Percentiles rank a stretch among this genome's conserved stretches.
Conservation (phyloP, 106 monocot genomes). For the Xerophyta viscosa region DNA sequence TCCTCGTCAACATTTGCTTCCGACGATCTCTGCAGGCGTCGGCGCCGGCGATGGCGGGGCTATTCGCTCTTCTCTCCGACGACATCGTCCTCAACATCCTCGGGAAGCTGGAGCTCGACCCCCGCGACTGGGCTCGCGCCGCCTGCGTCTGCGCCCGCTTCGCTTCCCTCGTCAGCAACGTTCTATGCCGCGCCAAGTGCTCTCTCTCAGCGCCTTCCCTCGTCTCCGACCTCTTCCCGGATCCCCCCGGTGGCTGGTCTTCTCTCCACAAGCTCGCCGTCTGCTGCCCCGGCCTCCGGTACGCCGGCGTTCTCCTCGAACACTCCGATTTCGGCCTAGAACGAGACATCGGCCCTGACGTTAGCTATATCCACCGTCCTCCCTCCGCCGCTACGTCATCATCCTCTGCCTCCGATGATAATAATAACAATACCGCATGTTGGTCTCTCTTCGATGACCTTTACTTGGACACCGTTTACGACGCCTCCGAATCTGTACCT, state of each 20-base stretch:
- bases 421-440: constrained; percentile 1
- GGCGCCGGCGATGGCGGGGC: neutral
- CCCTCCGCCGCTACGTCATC: constrained; percentile 6
- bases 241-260: constrained; percentile 31
- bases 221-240: constrained; percentile 1
- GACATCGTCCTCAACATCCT: constrained; percentile 68
- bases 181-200: constrained; percentile 45
- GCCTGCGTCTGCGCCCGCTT: constrained; percentile 54
- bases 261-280: constrained; percentile 80
- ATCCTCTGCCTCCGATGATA: neutral
- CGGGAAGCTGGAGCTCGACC: constrained; percentile 56
- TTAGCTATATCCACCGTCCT: neutral
- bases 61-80: constrained; percentile 44
- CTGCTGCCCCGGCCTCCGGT: constrained; percentile 84
- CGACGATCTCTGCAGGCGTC: too few relatives aligned
- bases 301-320: constrained; percentile 79
- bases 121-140: constrained; percentile 69
- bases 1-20: too few relatives aligned
- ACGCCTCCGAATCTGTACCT: constrained; percentile 24
- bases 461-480: constrained; percentile 77
- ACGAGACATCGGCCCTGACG: constrained; percentile 73
- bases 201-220: constrained; percentile 22
- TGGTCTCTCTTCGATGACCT: constrained; percentile 95
- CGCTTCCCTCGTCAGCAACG: constrained; percentile 37
- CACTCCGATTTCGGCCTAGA: constrained; percentile 83